phyloP scores from a whole-genome alignment of 1,284 basidiomycete genomes.

The Peniophora sp. region DNA sequence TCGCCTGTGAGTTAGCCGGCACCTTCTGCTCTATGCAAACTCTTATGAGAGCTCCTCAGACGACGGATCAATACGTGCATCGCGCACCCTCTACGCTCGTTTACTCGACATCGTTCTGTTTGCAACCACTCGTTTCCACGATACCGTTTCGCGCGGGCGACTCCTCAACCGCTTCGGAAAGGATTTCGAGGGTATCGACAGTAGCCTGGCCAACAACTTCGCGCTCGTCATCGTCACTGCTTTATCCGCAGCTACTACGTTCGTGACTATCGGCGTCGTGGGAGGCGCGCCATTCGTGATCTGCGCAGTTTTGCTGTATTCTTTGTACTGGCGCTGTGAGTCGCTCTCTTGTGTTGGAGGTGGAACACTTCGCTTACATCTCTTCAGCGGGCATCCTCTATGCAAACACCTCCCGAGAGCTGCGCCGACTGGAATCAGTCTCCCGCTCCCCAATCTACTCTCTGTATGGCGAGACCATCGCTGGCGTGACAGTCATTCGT shows the following conservation, averaged over 20 bases:
- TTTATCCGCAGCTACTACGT: constrained; percentile 58
- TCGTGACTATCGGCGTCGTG: constrained; percentile 65
- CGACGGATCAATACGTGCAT: constrained; percentile 48
- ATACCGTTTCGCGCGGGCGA: constrained; percentile 35
- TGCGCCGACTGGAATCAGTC: constrained; percentile 74
- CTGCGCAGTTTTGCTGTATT: constrained; percentile 54
- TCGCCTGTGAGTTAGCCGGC: constrained; percentile 23
- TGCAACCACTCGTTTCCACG: constrained; percentile 53
- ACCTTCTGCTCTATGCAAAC: constrained; percentile 36
- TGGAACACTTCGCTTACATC: constrained; percentile 49
- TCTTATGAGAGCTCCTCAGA: constrained; percentile 40
- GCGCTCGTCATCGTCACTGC: constrained; percentile 69
- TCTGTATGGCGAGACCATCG: constrained; percentile 72
- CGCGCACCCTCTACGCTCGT: constrained; percentile 47
- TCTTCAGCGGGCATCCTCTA: constrained; percentile 54
- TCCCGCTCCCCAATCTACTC: constrained; percentile 67
- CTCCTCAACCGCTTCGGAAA: constrained; percentile 65
- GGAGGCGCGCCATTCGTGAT: constrained; percentile 68
- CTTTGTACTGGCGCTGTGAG: constrained; percentile 66
- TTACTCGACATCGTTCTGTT: constrained; percentile 48
- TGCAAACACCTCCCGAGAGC: constrained; percentile 67
- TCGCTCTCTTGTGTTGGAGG: constrained; percentile 66
- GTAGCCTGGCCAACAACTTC: constrained; percentile 2
- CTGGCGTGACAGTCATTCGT: constrained; percentile 79
- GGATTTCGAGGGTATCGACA: constrained; percentile 18